These are phyloP conservation scores for Coniella vitis DNA, from an alignment of 2,329 filamentous ascomycete genomes.

Conservation along the genomic window DNA sequence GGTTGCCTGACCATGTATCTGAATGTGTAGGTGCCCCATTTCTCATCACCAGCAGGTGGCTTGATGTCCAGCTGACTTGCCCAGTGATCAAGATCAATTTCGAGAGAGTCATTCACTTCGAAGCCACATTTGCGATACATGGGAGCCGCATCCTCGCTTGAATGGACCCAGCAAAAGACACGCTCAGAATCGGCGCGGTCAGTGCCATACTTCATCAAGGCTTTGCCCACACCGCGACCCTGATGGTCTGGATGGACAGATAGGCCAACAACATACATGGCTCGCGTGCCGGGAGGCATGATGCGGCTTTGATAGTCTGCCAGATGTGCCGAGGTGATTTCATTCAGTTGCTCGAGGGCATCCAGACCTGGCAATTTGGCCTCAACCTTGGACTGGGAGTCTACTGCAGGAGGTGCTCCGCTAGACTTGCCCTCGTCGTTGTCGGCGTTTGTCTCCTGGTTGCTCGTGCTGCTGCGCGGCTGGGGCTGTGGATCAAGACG, in stretches of 20 bases:
- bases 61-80: constrained; percentile 17
- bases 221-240: constrained; percentile 26
- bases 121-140: constrained; percentile 27
- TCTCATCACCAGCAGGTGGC: constrained; percentile 20
- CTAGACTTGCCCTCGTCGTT: neutral
- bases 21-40: constrained; percentile 29
- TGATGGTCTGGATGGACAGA: constrained; percentile 27
- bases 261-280: constrained; percentile 29
- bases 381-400: neutral
- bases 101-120: constrained; percentile 22
- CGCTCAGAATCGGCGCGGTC: constrained; percentile 22
- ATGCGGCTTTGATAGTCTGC: constrained; percentile 21
- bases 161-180: constrained; percentile 29
- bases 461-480: neutral
- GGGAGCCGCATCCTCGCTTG: constrained; percentile 25
- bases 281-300: constrained; percentile 22
- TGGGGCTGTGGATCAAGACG: constrained; percentile 19
- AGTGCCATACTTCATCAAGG: constrained; percentile 28
- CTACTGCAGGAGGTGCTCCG: no score
- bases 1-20: constrained; percentile 25
- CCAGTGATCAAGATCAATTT: constrained; percentile 27
- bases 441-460: neutral
- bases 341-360: constrained; percentile 24
- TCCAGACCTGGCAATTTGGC: constrained; percentile 12
- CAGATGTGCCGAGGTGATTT: constrained; percentile 26